Conservation (phyloP, 2,329 filamentous ascomycete genomes). For the Septoria linicola region DNA sequence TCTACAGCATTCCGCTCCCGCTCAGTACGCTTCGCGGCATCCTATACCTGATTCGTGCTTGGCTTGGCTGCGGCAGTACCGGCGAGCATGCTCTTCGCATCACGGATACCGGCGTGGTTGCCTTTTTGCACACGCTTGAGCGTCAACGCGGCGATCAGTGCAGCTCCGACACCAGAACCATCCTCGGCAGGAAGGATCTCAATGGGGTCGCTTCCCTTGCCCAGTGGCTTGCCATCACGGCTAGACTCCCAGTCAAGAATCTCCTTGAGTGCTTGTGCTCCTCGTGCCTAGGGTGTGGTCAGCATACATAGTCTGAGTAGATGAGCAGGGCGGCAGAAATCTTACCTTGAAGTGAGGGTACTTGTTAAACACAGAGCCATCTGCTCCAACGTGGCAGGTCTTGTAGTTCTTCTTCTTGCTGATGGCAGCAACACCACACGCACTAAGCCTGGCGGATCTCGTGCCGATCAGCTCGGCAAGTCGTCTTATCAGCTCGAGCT, state of each 20-base stretch:
- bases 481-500: conserved; percentile 85
- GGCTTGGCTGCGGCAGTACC: conserved; percentile 34
- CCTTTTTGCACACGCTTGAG: conserved; percentile 62
- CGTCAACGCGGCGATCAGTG: conserved; percentile 78
- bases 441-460: conserved; percentile 85
- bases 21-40: conserved; percentile 6
- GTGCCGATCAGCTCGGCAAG: conserved; percentile 93
- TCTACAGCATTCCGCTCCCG: conserved; percentile 1
- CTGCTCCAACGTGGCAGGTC: conserved; percentile 89
- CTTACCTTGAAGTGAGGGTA: conserved; percentile 89
- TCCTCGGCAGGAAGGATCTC: conserved; percentile 90
- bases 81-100: conserved; percentile 47
- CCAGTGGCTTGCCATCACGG: conserved; percentile 60
- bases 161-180: conserved; percentile 93
- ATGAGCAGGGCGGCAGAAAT: neutral
- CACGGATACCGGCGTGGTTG: conserved; percentile 58
- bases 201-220: conserved; percentile 69
- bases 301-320: conserved; percentile 3
- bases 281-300: conserved; percentile 55
- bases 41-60: conserved; percentile 22
- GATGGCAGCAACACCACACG: conserved; percentile 93
- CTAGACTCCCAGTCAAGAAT: conserved; percentile 91
- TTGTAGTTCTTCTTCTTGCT: conserved; percentile 92
- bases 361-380: conserved; percentile 98
- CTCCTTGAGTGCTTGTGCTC: conserved; percentile 84